phyloP scores from a whole-genome alignment of 768 basidiomycete genomes.

The Podaxis sp. region DNA sequence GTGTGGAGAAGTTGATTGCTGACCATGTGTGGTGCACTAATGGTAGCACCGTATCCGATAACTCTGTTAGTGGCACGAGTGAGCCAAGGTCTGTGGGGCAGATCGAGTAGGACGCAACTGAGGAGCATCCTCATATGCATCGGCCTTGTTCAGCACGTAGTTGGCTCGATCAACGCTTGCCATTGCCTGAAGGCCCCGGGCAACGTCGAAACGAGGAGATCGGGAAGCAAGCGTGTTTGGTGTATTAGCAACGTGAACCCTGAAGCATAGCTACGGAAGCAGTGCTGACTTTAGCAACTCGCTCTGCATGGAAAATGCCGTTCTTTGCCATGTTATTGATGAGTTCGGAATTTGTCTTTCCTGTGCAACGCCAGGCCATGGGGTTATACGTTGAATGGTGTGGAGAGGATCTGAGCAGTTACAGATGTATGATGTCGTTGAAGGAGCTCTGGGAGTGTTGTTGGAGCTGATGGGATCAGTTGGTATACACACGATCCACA shows the following conservation, averaged over 20 bases:
- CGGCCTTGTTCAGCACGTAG: constrained; percentile 45
- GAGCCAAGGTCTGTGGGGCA: not conserved
- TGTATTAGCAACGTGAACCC: not conserved
- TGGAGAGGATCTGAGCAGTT: not conserved
- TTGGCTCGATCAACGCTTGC: constrained; percentile 61
- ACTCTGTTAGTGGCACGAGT: constrained; percentile 32
- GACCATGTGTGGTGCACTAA: constrained; percentile 98
- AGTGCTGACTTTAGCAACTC: constrained; percentile 45
- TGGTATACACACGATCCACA: not conserved
- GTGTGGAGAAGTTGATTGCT: constrained; percentile 4
- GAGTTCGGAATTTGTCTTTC: constrained; percentile 67
- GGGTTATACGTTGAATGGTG: not conserved
- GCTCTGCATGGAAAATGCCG: constrained; percentile 52
- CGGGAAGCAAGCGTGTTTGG: not conserved
- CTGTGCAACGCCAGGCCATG: constrained; percentile 85
- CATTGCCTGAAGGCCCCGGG: constrained; percentile 52
- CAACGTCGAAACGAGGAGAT: not conserved
- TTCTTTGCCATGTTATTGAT: constrained; percentile 57
- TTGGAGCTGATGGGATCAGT: constrained; percentile 11
- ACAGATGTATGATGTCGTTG: not conserved
- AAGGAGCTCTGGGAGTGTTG: not conserved
- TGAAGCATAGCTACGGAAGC: constrained; percentile 14
- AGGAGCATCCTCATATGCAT: constrained; percentile 79
- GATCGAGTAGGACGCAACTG: constrained; percentile 39
- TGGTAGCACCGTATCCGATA: constrained; percentile 86